These are phyloP conservation scores for Houttuynia cordata DNA, from an alignment of 164 flowering plant genomes.

Conservation along the genomic window DNA sequence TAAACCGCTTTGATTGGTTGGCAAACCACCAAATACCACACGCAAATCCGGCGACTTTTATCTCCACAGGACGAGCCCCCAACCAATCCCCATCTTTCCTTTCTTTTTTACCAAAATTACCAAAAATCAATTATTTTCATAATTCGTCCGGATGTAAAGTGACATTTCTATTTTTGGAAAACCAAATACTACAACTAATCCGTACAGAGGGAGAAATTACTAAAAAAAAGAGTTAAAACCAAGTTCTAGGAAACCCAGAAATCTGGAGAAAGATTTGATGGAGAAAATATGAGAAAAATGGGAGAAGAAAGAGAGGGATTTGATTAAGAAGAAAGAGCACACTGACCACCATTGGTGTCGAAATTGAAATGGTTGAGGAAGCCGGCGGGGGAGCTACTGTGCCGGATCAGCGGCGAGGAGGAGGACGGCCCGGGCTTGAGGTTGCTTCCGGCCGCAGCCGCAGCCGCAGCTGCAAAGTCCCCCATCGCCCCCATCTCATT, in stretches of 20 bases:
- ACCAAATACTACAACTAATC: too few relatives aligned
- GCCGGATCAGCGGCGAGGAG: conserved; percentile 37
- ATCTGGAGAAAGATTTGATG: too few relatives aligned
- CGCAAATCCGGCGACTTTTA: neutral
- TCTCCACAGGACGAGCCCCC: neutral
- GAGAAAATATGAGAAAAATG: too few relatives aligned
- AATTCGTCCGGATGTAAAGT: too few relatives aligned
- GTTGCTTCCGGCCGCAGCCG: conserved; percentile 7
- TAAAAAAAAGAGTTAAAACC: too few relatives aligned
- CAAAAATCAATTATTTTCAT: too few relatives aligned
- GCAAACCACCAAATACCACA: too few relatives aligned
- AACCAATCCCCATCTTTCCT: neutral
- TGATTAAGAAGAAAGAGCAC: neutral
- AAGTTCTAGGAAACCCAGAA: too few relatives aligned
- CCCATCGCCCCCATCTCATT: conserved; percentile 14
- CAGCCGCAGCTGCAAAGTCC: conserved; percentile 5
- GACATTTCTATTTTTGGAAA: too few relatives aligned
- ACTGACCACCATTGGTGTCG: conserved; percentile 22
- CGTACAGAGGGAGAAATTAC: too few relatives aligned
- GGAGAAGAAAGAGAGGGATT: neutral
- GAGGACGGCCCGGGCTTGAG: conserved; percentile 15
- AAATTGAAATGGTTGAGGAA: conserved; percentile 35
- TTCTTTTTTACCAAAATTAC: too few relatives aligned
- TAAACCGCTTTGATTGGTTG: neutral
- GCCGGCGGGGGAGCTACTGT: conserved; percentile 75